Conservation (phyloP, 2,329 filamentous ascomycete genomes). For the Pestalotiopsis sp. region DNA sequence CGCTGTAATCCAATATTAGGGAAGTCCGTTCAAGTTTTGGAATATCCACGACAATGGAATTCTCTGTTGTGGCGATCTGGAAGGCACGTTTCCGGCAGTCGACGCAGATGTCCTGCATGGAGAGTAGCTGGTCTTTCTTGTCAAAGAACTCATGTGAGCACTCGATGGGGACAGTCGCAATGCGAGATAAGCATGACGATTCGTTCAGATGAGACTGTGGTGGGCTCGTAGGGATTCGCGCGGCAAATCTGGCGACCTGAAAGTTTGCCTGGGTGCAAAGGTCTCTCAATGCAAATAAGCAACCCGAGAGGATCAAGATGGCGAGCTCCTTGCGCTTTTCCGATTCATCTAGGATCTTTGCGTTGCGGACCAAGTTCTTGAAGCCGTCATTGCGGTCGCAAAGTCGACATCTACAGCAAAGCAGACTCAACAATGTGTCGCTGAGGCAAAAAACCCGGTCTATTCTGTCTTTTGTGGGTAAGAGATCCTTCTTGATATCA, state of each 20-base stretch:
- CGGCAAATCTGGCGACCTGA: background rate
- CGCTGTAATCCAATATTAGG: background rate
- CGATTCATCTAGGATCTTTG: background rate
- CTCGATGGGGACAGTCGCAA: background rate
- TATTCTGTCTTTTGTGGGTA: background rate
- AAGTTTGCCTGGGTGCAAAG: background rate
- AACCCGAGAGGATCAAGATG: background rate
- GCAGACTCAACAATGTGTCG: background rate
- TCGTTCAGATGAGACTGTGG: background rate
- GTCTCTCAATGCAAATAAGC: background rate
- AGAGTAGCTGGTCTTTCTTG: background rate
- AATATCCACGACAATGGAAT: background rate
- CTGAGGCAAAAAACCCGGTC: background rate
- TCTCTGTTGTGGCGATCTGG: background rate
- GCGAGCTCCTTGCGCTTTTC: background rate
- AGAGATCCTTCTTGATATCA: background rate
- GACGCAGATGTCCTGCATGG: background rate
- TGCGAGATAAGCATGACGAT: background rate
- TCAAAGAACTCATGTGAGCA: background rate
- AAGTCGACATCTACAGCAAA: background rate
- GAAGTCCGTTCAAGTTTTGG: background rate
- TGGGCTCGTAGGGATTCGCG: background rate
- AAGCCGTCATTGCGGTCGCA: background rate
- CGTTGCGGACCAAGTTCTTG: background rate
- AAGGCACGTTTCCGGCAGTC: background rate